Base-by-base conservation (phyloP, 202 grass and related monocot genomes). In the Carex arenaria region DNA sequence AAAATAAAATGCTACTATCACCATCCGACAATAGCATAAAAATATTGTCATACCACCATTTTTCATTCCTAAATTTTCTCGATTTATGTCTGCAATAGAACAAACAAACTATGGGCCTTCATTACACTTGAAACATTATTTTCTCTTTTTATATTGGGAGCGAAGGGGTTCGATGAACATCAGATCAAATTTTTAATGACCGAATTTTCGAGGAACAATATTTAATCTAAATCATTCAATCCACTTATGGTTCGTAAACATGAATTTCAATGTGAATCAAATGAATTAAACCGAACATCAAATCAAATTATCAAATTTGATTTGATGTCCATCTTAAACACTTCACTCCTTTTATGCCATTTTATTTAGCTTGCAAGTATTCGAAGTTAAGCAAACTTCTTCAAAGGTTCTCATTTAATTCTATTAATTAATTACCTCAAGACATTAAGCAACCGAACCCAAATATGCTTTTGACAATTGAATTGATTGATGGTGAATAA, bases 1-100 rank as follows among this genome's bases (percentile, higher is more conserved):
- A 45, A 82, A 67, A 52, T 67, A 69, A 68, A 82, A 82, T 67
- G 64, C 22, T 56, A 65, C 80, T 67, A 34, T 69, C 61, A 69
- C 36, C 80, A 15, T 34, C 80, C 80, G 63, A 82, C 80, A 82
- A 15, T 11, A 40, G 18, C 64, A 69, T 55, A 69, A 53, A 38
- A 53, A 13, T 62, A 80, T 64, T 67, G 18, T 38, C 56, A 51
- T 47, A 69, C 61, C 43, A 68, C 19, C 19, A 34, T 51, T 79
- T 26, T 28, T 82, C 2, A 15, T 55, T 38, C 47, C 80, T 69
- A 56, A 67, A 67, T 20, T 81, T 69, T 82, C 80, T 82, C 64
- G 2, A 56, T 34, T 68, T 1, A 53, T 56, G 80, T 82, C 45
- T 68, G n/a, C 45, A 56, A 55, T 36, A 9, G 7, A 53, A 67